phyloP scores from a whole-genome alignment of 169 alveolate genomes.

The Eimeria mitis region DNA sequence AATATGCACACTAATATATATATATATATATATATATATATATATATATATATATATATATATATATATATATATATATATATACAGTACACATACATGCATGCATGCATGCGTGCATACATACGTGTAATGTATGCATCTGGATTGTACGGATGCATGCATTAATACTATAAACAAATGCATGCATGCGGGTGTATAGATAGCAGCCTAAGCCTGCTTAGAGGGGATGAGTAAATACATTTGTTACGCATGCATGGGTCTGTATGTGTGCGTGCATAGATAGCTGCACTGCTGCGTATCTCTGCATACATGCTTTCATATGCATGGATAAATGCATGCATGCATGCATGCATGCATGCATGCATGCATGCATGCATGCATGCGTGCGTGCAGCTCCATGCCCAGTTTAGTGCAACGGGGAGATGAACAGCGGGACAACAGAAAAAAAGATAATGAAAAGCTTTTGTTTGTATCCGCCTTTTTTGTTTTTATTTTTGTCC shows the following conservation, averaged over 20 bases:
- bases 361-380: not conserved
- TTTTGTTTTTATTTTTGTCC: not conserved
- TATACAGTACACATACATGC: too few species aligned
- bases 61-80: too few species aligned
- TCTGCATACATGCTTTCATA: not conserved
- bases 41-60: too few species aligned
- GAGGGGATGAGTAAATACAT: too few species aligned
- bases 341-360: not conserved
- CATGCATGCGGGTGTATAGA: not conserved
- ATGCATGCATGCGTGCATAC: not conserved
- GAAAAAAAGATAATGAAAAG: not conserved
- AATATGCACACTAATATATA: not conserved
- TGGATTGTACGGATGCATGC: not conserved
- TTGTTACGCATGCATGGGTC: not conserved
- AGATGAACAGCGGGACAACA: too few species aligned
- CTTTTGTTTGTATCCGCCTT: not conserved
- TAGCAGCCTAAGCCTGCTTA: too few species aligned
- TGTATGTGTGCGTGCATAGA: not conserved
- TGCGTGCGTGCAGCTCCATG: too few species aligned
- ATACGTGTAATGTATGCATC: not conserved
- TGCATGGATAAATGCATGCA: not conserved
- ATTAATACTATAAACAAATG: not conserved
- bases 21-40: too few species aligned
- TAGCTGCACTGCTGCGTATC: not conserved
- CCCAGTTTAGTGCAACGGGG: too few species aligned